These are phyloP conservation scores for Sarocladium strictum DNA, from an alignment of 2,329 filamentous ascomycete genomes.

Conservation along the genomic window DNA sequence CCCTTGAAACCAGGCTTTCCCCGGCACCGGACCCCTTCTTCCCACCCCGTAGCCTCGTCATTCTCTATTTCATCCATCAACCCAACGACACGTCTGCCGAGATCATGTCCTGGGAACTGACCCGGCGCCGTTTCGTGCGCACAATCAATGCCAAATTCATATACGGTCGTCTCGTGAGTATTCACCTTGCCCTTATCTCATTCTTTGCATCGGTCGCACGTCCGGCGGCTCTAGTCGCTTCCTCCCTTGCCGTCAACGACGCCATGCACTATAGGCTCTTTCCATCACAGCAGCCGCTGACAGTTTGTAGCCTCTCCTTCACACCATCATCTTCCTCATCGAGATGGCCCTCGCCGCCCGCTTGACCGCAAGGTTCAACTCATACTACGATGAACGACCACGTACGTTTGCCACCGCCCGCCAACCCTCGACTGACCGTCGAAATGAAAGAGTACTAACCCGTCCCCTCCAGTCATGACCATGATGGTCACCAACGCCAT, in stretches of 20 bases:
- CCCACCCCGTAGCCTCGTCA: not conserved
- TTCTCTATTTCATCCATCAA: not conserved
- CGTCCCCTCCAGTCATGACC: constrained; percentile 64
- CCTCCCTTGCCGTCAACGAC: constrained; percentile 3
- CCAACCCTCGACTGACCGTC: not conserved
- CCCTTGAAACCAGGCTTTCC: not conserved
- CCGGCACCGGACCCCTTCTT: constrained; percentile 2
- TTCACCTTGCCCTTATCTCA: not conserved
- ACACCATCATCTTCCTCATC: constrained; percentile 77
- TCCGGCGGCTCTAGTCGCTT: not conserved
- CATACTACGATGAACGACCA: constrained; percentile 87
- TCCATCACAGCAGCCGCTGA: constrained; percentile 17
- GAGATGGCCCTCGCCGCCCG: constrained; percentile 83
- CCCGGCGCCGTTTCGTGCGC: constrained; percentile 55
- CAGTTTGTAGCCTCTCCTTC: constrained; percentile 68
- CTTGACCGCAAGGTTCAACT: constrained; percentile 81
- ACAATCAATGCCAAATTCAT: constrained; percentile 62
- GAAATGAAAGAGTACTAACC: not conserved
- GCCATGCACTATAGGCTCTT: constrained; percentile 13
- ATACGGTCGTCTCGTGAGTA: constrained; percentile 65
- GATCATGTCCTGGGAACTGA: constrained; percentile 53
- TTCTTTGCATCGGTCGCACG: constrained; percentile 7
- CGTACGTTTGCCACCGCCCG: constrained; percentile 41
- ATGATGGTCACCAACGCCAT: constrained; percentile 99
- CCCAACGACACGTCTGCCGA: not conserved